Percentiles rank a stretch among this genome's conserved stretches.
Evolutionary conservation across 2,329 filamentous ascomycete species (phyloP).

Genomic region (Bipolaris sorokiniana): DNA sequence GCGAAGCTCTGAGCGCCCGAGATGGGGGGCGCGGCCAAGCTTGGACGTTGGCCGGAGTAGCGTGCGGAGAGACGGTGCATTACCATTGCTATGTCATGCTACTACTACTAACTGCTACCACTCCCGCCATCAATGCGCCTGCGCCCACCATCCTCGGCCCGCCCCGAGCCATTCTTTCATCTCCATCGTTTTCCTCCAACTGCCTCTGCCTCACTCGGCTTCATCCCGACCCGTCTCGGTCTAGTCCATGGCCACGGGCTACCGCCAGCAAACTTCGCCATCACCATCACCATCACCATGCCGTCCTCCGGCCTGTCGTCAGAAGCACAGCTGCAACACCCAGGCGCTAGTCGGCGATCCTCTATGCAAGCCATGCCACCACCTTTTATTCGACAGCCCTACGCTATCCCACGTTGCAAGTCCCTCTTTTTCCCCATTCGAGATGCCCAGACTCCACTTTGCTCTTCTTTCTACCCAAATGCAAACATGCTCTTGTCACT

Average conservation of each 20-base stretch:
- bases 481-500: no score
- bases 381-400: constrained; percentile 38
- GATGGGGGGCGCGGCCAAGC: constrained; percentile 7
- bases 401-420: constrained; percentile 16
- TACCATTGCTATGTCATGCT: background rate
- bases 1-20: constrained; percentile 1
- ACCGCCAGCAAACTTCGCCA: background rate
- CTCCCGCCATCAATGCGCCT: background rate
- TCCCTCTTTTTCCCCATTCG: constrained; percentile 39
- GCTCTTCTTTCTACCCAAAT: background rate
- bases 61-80: constrained; percentile 7
- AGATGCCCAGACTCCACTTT: constrained; percentile 6
- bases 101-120: background rate
- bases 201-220: background rate
- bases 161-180: background rate
- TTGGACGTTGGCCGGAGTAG: constrained; percentile 12
- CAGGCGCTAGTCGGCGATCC: constrained; percentile 24
- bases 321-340: constrained; percentile 7
- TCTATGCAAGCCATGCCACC: constrained; percentile 22
- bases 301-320: background rate
- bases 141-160: constrained; percentile 9
- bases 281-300: background rate
- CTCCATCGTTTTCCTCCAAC: background rate
- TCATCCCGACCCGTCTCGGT: background rate
- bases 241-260: background rate